Base-by-base conservation (phyloP, 768 basidiomycete species). In the Mycena alexandri region DNA sequence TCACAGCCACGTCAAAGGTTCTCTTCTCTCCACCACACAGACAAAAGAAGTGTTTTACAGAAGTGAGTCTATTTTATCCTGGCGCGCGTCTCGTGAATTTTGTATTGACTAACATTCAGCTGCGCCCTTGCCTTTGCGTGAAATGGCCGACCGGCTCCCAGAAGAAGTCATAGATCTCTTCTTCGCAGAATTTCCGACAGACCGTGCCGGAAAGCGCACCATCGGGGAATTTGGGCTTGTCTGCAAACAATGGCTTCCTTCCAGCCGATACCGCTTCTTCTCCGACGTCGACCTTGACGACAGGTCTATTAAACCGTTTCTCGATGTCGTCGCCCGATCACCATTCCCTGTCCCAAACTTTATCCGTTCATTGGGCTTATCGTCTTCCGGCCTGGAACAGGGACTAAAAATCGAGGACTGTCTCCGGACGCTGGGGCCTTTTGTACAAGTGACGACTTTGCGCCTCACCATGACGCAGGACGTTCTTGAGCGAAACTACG, bases 201-300 rank as follows among this genome's bases (percentile, higher is more conserved):
- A 54, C 24, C 54, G n/a, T 21, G 29, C 16, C 50, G 50, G 33
- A 9, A 51, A 34, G 53, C 51, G 29, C 0, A 33, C 14, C 14
- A 25, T 62, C n/a, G 42, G 41, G 12, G 25, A 24, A 2, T 52
- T 33, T 25, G 59, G 59, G 3, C 48, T 60, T 4, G 59, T 60
- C 24, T 64, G 53, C 41, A 48, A 19, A 7, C 29, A n/a, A 10
- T 70, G 69, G 65, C 24, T 47, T 19, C 38, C 46, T 19, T 29
- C 69, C 33, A 70, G 69, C 25, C 54, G 69, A 48, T 66, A 70
- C 25, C 55, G 56, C 14, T 24, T 67, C 19, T 70, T 70, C n/a
- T 12, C 54, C 17, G 33, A 58, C n/a, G 67, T 63, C 10, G 19
- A 58, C 11, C 48, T 68, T 48, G 34, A 58, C 33, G 61, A 59